These are phyloP conservation scores for Orychophragmus violaceus DNA, from an alignment of 345 rosid species.

Conservation along the genomic window DNA sequence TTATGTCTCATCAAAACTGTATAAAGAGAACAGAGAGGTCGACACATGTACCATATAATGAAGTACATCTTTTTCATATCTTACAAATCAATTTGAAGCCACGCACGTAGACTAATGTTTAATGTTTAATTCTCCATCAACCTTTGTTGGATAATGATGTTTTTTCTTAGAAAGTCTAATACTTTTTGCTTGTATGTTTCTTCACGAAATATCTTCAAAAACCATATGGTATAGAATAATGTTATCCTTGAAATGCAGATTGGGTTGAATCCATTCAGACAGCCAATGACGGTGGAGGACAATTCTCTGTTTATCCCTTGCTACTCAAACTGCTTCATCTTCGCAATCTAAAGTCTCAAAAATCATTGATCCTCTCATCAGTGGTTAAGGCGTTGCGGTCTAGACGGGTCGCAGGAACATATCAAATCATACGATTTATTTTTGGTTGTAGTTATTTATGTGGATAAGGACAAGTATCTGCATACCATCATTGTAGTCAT, in stretches of 20 bases:
- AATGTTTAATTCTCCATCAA: conserved; percentile 9
- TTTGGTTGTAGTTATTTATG: conserved; percentile 19
- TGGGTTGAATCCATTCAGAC: conserved; percentile 83
- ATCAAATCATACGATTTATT: conserved; percentile 11
- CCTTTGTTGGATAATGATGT: conserved; percentile 1
- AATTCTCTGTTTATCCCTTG: conserved; percentile 61
- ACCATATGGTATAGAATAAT: background rate
- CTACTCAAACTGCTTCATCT: conserved; percentile 84
- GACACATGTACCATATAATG: conserved; percentile 11
- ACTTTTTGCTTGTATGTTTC: background rate
- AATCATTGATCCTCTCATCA: too few relatives aligned
- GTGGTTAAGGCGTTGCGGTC: too few relatives aligned
- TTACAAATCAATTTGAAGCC: background rate
- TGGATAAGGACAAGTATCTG: conserved; percentile 12
- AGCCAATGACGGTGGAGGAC: conserved; percentile 79
- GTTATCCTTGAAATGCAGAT: conserved; percentile 38
- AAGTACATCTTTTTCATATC: background rate
- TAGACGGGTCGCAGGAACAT: too few relatives aligned
- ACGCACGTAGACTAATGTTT: conserved; percentile 2
- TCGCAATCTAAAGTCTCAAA: too few relatives aligned
- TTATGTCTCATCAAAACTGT: conserved; percentile 20
- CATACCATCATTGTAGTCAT: background rate
- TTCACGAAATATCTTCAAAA: background rate
- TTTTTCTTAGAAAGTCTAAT: background rate
- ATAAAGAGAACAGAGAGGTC: background rate